Conservation (phyloP, 2,329 filamentous ascomycete species). For the Ophiostoma tasmaniense region DNA sequence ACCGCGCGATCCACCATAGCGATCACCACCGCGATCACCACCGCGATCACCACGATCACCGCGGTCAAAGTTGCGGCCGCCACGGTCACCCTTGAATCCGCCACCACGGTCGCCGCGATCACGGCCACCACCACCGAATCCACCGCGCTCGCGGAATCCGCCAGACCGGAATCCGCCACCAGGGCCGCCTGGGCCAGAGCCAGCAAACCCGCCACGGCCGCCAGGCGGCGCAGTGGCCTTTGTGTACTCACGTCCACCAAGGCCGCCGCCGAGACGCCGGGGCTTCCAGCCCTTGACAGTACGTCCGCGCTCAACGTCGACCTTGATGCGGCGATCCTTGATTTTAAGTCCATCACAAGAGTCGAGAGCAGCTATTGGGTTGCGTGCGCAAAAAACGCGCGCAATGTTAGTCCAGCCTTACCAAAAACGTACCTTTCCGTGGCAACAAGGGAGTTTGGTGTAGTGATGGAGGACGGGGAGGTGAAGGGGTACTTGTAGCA, state of each 20-base stretch:
- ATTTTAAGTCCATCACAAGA: conserved; percentile 79
- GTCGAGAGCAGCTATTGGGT: conserved; percentile 72
- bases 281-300: conserved; percentile 93
- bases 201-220: conserved; percentile 38
- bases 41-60: conserved; percentile 22
- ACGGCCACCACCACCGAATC: conserved; percentile 28
- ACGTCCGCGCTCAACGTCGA: conserved; percentile 92
- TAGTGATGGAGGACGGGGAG: conserved; percentile 27
- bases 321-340: conserved; percentile 82
- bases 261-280: conserved; percentile 79
- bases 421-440: conserved; percentile 33
- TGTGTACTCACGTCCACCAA: conserved; percentile 88
- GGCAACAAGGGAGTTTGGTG: conserved; percentile 22
- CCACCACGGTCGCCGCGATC: conserved; percentile 25
- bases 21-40: conserved; percentile 32
- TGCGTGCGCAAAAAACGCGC: conserved; percentile 40
- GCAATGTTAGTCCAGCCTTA: conserved; percentile 62
- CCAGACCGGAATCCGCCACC: conserved; percentile 41
- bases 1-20: conserved; percentile 36
- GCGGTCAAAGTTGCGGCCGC: conserved; percentile 25
- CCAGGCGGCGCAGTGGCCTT: conserved; percentile 66
- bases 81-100: conserved; percentile 39
- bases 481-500: not conserved
- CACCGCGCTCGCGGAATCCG: conserved; percentile 43
- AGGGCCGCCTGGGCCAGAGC: conserved; percentile 32